Evolutionary conservation across 192 early-diverging fungal species (phyloP).

Genomic region (Coemansia sp.): DNA sequence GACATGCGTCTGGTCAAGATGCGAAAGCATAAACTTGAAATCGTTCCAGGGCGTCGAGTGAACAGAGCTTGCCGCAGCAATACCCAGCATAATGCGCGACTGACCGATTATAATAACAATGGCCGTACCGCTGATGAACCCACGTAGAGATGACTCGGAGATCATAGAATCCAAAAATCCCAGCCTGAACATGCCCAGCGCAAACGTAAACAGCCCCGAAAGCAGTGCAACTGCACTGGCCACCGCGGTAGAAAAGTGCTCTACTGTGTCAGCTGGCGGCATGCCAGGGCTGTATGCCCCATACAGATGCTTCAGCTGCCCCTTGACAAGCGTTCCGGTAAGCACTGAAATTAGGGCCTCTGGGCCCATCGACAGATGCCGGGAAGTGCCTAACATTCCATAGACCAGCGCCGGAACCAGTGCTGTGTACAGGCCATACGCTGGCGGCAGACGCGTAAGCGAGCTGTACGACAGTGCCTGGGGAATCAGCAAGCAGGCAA

Average conservation of each 20-base stretch:
- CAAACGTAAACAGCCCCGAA: conserved; percentile 91
- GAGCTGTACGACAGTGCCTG: conserved; percentile 87
- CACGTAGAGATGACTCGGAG: conserved; percentile 87
- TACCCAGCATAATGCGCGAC: conserved; percentile 72
- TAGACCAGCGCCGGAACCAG: conserved; percentile 84
- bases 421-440: conserved; percentile 90
- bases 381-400: conserved; percentile 87
- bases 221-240: conserved; percentile 78
- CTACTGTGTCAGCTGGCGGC: conserved; percentile 54
- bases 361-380: conserved; percentile 93
- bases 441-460: conserved; percentile 77
- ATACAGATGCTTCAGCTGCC: conserved; percentile 61
- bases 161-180: conserved; percentile 98
- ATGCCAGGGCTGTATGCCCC: conserved; percentile 44
- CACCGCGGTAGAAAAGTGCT: conserved; percentile 46
- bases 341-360: conserved; percentile 92
- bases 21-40: conserved; percentile 64
- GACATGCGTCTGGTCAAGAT: conserved; percentile 66
- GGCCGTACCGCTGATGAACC: conserved; percentile 94
- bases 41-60: conserved; percentile 80
- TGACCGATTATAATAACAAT: conserved; percentile 91
- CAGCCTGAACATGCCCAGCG: conserved; percentile 91
- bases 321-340: conserved; percentile 64
- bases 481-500: conserved; percentile 73
- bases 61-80: conserved; percentile 56